A percentile compares a stretch with the other conserved stretches of the same genome.
Conservation (phyloP, 2,329 filamentous ascomycete genomes). For the Fusarium secorum region DNA sequence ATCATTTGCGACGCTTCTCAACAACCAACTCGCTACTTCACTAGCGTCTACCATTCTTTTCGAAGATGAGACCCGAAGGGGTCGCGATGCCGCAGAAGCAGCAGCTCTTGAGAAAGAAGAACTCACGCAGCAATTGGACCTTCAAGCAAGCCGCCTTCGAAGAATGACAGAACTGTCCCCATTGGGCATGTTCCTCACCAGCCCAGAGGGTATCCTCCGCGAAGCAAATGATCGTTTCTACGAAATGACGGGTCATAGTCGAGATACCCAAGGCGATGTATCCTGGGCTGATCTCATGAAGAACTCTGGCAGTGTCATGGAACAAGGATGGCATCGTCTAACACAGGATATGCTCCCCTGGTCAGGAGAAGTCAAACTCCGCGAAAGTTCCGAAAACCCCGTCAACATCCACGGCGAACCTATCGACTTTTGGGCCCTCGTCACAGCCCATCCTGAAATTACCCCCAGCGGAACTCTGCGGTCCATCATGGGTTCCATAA, state of each 20-base stretch:
- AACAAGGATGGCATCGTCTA: slow-evolving; percentile 51
- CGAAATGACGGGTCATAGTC: slow-evolving; percentile 54
- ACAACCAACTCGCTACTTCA: slow-evolving; percentile 64
- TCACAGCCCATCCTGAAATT: slow-evolving; percentile 48
- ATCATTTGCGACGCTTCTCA: slow-evolving; percentile 59
- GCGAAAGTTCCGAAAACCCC: slow-evolving; percentile 32
- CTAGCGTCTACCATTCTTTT: slow-evolving; percentile 71
- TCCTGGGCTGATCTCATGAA: slow-evolving; percentile 54
- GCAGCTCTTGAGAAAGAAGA: slow-evolving; percentile 47
- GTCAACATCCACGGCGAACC: slow-evolving; percentile 41
- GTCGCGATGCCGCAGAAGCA: slow-evolving; percentile 46
- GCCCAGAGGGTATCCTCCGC: slow-evolving; percentile 51
- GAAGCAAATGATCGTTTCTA: slow-evolving; percentile 58
- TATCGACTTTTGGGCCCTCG: slow-evolving; percentile 56
- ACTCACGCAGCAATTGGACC: slow-evolving; percentile 46
- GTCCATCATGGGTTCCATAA: slow-evolving; percentile 52
- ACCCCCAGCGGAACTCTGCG: slow-evolving; percentile 46
- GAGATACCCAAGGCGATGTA: slow-evolving; percentile 50
- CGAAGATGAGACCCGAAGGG: slow-evolving; percentile 68
- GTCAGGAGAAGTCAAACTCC: slow-evolving; percentile 54
- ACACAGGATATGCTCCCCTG: slow-evolving; percentile 46
- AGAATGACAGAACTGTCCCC: slow-evolving; percentile 50
- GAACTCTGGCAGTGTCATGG: slow-evolving; percentile 43
- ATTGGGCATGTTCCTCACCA: slow-evolving; percentile 50
- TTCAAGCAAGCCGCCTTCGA: slow-evolving; percentile 48